These are phyloP conservation scores for Allodekkera sacchari DNA, from an alignment of 805 yeast species.

Conservation along the genomic window DNA sequence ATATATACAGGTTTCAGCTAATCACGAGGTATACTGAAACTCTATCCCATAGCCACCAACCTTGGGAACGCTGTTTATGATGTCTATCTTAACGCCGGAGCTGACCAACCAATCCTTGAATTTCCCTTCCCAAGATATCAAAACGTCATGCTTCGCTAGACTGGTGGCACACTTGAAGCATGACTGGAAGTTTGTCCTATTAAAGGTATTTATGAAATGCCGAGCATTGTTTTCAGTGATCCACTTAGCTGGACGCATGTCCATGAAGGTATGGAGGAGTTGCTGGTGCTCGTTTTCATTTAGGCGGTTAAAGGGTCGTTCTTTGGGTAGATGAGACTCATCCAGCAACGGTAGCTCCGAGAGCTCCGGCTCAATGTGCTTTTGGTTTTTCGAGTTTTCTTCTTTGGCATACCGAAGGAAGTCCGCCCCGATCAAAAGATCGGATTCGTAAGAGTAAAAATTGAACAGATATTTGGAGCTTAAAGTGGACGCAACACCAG, in stretches of 20 bases:
- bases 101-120: slow-evolving; percentile 70
- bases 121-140: slow-evolving; percentile 82
- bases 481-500: slow-evolving; percentile 66
- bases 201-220: slow-evolving; percentile 28
- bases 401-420: slow-evolving; percentile 42
- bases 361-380: too few species aligned
- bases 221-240: slow-evolving; percentile 13
- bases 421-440: slow-evolving; percentile 80
- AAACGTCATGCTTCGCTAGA: slow-evolving; percentile 50
- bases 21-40: slow-evolving; percentile 51
- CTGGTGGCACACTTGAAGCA: slow-evolving; percentile 71
- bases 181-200: slow-evolving; percentile 50
- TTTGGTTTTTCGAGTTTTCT: too few species aligned
- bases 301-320: slow-evolving; percentile 11
- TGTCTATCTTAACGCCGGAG: slow-evolving; percentile 54
- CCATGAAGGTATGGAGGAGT: slow-evolving; percentile 16
- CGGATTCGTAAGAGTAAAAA: slow-evolving; percentile 81
- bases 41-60: slow-evolving; percentile 48
- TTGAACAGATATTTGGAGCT: slow-evolving; percentile 86
- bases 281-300: slow-evolving; percentile 14
- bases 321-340: background rate
- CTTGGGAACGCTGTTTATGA: slow-evolving; percentile 37
- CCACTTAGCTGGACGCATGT: slow-evolving; percentile 13
- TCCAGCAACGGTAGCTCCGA: background rate
- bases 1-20: background rate